These are phyloP conservation scores for Parietaria judaica DNA, from an alignment of 306 rosid genomes.

Conservation along the genomic window DNA sequence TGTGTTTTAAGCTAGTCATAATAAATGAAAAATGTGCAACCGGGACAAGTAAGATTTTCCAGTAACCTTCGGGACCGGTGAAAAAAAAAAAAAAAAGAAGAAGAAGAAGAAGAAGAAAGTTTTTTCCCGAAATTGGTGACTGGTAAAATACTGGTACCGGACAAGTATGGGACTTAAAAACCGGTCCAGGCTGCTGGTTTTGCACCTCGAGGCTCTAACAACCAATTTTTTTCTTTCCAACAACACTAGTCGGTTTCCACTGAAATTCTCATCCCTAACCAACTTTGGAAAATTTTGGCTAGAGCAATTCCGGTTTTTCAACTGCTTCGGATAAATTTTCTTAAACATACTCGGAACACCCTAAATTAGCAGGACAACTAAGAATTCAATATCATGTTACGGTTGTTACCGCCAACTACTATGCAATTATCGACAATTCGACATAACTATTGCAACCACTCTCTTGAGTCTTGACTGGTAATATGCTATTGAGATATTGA, in stretches of 20 bases:
- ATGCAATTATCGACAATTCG: background rate
- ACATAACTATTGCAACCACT: background rate
- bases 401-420: conserved; percentile 2
- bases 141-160: background rate
- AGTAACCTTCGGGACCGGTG: background rate
- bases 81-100: background rate
- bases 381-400: background rate
- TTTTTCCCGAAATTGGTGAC: background rate
- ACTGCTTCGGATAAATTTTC: background rate
- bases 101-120: too few species aligned
- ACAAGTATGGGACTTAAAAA: too few species aligned
- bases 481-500: too few species aligned
- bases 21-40: background rate
- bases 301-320: background rate
- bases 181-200: too few species aligned
- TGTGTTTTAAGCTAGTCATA: background rate
- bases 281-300: background rate
- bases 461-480: too few species aligned
- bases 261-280: too few species aligned
- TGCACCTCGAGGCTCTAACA: too few species aligned
- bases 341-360: background rate
- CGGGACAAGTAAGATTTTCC: background rate
- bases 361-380: background rate
- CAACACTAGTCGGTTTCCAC: too few species aligned
- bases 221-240: too few species aligned